Conservation (phyloP, 2,329 filamentous ascomycete species). For the Ambrosiella xylebori region DNA sequence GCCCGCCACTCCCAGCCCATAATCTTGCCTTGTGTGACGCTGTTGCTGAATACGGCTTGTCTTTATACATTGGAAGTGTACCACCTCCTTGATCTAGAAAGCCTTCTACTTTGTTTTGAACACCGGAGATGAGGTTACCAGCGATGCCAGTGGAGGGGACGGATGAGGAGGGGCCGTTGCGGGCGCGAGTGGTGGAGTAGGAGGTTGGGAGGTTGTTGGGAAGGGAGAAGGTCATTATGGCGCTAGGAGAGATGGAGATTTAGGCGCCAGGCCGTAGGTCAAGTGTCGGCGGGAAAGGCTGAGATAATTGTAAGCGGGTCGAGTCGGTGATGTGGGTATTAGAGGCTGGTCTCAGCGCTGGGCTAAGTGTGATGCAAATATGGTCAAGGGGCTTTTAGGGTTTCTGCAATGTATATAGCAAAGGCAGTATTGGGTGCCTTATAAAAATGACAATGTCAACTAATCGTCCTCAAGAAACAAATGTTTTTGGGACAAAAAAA, state of each 20-base stretch:
- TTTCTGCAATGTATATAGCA: background rate
- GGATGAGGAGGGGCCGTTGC: background rate
- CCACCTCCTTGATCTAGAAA: conserved; percentile 39
- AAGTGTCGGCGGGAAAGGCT: background rate
- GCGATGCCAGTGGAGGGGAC: background rate
- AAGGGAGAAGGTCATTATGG: conserved; percentile 47
- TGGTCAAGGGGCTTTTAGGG: background rate
- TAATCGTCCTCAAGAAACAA: background rate
- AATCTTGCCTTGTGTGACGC: conserved; percentile 38
- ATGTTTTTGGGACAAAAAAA: background rate
- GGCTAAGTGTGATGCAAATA: background rate
- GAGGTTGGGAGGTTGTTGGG: conserved; percentile 57
- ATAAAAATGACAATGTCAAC: background rate
- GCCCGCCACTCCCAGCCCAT: conserved; percentile 40
- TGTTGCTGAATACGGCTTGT: conserved; percentile 64
- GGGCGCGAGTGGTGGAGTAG: conserved; percentile 14
- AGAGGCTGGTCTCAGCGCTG: no score
- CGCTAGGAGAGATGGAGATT: conserved; percentile 11
- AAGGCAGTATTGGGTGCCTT: background rate
- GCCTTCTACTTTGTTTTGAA: conserved; percentile 45
- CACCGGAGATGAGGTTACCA: conserved; percentile 23
- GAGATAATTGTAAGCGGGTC: background rate
- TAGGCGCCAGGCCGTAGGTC: background rate
- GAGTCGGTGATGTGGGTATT: background rate
- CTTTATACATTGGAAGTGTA: conserved; percentile 89